phyloP scores from a whole-genome alignment of 106 monocot genomes.

The Allium sativum region DNA sequence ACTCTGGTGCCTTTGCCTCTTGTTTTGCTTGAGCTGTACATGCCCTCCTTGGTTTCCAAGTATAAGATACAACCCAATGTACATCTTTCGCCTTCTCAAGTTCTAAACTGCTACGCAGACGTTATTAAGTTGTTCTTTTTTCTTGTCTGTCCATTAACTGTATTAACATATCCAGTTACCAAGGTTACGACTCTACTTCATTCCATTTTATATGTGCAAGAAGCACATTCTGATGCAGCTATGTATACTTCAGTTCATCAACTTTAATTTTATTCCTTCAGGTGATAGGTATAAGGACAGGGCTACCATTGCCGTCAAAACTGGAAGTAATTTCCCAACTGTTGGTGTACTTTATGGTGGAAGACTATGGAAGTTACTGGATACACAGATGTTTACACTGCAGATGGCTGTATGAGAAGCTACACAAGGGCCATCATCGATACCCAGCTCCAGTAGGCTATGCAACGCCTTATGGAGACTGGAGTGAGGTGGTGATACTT shows the following conservation, averaged over 20 bases:
- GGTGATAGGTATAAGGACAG: constrained; percentile 73
- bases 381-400: constrained; percentile 58
- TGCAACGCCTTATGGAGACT: constrained; percentile 82
- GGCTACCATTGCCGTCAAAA: constrained; percentile 54
- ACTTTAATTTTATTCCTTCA: constrained; percentile 7
- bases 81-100: constrained; percentile 21
- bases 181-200: constrained; percentile 37
- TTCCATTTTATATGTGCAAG: no score
- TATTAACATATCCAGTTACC: constrained; percentile 63
- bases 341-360: constrained; percentile 60
- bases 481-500: constrained; percentile 74
- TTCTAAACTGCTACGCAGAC: constrained; percentile 54
- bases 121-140: constrained; percentile 55
- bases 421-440: constrained; percentile 83
- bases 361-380: constrained; percentile 94
- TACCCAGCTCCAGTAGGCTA: constrained; percentile 83
- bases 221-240: no score
- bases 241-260: no score
- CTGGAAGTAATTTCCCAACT: constrained; percentile 60
- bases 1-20: constrained; percentile 73
- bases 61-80: constrained; percentile 93
- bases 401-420: constrained; percentile 73
- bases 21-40: constrained; percentile 51
- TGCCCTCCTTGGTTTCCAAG: constrained; percentile 14
- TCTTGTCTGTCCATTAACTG: constrained; percentile 65